A percentile compares a stretch with the other conserved stretches of the same genome.
Conservation (phyloP, 2,329 filamentous ascomycete species). For the Epichloe uncinata region DNA sequence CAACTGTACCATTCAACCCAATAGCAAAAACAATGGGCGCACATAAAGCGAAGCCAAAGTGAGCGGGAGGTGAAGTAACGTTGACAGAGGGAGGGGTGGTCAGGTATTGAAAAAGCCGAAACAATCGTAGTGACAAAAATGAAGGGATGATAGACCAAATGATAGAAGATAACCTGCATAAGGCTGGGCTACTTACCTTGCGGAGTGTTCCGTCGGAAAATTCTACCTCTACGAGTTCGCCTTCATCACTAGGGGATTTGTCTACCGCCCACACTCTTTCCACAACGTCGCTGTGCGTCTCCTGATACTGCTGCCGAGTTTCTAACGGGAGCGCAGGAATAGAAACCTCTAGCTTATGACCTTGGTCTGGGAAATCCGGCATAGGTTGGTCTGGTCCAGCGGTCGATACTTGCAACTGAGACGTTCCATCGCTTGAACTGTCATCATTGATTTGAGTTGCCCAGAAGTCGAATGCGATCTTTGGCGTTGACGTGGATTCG, state of each 20-base stretch:
- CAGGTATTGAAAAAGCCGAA: not conserved
- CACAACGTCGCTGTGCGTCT: constrained; percentile 23
- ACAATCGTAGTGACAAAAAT: not conserved
- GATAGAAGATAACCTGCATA: not conserved
- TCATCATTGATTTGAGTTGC: not conserved
- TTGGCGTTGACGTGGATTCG: not conserved
- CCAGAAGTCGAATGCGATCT: constrained; percentile 8
- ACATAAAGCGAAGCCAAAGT: not conserved
- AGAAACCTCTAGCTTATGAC: constrained; percentile 15
- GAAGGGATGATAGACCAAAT: not conserved
- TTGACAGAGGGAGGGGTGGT: no score
- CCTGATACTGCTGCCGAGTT: constrained; percentile 17
- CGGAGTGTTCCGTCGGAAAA: constrained; percentile 33
- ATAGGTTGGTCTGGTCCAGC: not conserved
- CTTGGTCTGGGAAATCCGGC: not conserved
- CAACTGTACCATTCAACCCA: not conserved
- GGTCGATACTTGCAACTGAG: not conserved
- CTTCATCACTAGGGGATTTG: constrained; percentile 11
- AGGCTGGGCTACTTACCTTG: constrained; percentile 18
- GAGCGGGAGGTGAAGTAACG: not conserved
- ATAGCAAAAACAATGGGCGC: not conserved
- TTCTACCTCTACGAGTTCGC: constrained; percentile 23
- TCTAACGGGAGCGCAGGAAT: constrained; percentile 16
- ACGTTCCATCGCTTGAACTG: not conserved
- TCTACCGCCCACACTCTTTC: constrained; percentile 22